These are phyloP conservation scores for Antonospora locustae DNA, from an alignment of 371 early-diverging fungal genomes.

Conservation along the genomic window DNA sequence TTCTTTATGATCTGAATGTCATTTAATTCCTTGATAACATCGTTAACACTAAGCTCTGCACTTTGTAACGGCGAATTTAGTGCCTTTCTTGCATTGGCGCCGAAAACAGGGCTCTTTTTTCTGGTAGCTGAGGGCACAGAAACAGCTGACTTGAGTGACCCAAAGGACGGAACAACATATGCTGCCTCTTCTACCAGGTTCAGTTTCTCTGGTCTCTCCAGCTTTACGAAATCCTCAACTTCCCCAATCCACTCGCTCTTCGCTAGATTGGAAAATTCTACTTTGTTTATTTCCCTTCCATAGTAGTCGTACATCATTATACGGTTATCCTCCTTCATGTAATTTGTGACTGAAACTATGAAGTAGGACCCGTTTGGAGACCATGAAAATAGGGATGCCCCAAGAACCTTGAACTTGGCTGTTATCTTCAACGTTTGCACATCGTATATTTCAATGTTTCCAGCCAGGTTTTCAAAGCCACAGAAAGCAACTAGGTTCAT, in stretches of 20 bases:
- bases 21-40: no score
- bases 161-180: conserved; percentile 48
- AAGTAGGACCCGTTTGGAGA: conserved; percentile 46
- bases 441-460: conserved; percentile 47
- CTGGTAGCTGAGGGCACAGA: no score
- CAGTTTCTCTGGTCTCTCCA: conserved; percentile 26
- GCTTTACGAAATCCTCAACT: conserved; percentile 16
- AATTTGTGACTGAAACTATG: conserved; percentile 47
- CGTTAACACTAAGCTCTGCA: conserved; percentile 23
- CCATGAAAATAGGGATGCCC: conserved; percentile 52
- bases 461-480: conserved; percentile 54
- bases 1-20: conserved; percentile 38
- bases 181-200: conserved; percentile 6
- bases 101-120: neutral
- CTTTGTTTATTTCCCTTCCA: conserved; percentile 42
- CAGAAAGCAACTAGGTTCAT: conserved; percentile 42
- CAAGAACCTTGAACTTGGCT: conserved; percentile 41
- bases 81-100: conserved; percentile 16
- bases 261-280: conserved; percentile 33
- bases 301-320: conserved; percentile 53
- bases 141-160: no score
- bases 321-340: conserved; percentile 53
- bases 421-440: conserved; percentile 10
- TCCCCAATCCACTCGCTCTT: conserved; percentile 28
- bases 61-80: conserved; percentile 9